Evolutionary conservation across 75 land plant species (phyloP).

Genomic region (Pinus albicaulis): DNA sequence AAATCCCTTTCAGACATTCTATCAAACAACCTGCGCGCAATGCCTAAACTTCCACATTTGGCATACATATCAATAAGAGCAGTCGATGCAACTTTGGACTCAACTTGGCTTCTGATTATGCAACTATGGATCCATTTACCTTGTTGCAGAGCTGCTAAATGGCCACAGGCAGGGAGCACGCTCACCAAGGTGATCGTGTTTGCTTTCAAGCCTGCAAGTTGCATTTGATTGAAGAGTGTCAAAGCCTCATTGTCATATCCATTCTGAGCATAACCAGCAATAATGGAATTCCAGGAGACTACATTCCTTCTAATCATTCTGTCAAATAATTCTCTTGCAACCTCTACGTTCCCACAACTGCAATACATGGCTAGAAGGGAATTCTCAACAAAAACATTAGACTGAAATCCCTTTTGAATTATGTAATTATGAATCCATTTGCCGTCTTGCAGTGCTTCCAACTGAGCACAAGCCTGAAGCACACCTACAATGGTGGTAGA

Average conservation of each 20-base stretch:
- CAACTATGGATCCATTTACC: slow-evolving; percentile 55
- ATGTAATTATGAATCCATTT: slow-evolving; percentile 32
- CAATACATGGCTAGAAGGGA: slow-evolving; percentile 67
- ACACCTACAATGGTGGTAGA: slow-evolving; percentile 15
- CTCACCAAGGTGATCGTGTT: slow-evolving; percentile 52
- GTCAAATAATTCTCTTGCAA: slow-evolving; percentile 39
- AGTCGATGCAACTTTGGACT: slow-evolving; percentile 48
- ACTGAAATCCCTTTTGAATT: slow-evolving; percentile 21
- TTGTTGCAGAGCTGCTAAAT: slow-evolving; percentile 24
- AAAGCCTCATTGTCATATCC: slow-evolving; percentile 42
- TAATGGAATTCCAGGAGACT: slow-evolving; percentile 65
- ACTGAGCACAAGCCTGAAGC: slow-evolving; percentile 2
- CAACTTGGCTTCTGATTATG: slow-evolving; percentile 29
- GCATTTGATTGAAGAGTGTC: slow-evolving; percentile 44
- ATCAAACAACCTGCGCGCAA: slow-evolving; percentile 40
- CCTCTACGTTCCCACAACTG: slow-evolving; percentile 56
- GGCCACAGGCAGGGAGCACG: slow-evolving; percentile 56
- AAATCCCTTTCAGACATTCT: slow-evolving; percentile 42
- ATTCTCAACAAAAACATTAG: slow-evolving; percentile 31
- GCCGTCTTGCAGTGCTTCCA: slow-evolving; percentile 17
- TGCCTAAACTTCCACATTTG: slow-evolving; percentile 19
- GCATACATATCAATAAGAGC: slow-evolving; percentile 59
- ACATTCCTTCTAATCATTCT: slow-evolving; percentile 27
- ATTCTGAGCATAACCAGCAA: slow-evolving; percentile 46
- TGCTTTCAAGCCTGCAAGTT: slow-evolving; percentile 12